Base-by-base conservation (phyloP, 2,329 filamentous ascomycete genomes). In the Fusarium odoratissimum region DNA sequence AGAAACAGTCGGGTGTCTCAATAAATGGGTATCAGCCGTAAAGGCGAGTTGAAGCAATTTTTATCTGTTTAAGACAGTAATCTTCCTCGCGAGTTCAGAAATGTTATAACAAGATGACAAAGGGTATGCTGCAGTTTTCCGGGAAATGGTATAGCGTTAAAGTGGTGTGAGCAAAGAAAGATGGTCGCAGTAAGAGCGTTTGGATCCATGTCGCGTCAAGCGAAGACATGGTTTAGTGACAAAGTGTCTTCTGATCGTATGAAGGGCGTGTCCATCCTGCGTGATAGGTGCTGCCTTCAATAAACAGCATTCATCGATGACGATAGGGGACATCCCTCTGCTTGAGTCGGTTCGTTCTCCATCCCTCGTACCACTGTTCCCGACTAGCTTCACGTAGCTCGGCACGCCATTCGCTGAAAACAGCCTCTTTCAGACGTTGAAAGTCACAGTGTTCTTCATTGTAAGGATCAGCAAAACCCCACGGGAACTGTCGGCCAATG, bases 401-500 rank as follows among this genome's bases (percentile, higher is more conserved):
- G 46, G 89, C 89, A 56, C 95, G 92, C 96, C 96, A 99, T 79
- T 98, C 95, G 73, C 87, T 91, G 82, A 99, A 99, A 37, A 99
- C 93, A 12, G 92, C 91, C 67, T 98, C 95, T 83, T 96, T 96
- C 75, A 99, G 88, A 70, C 92, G 92, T 62, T 93, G 86, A 81
- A 98, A 99, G 83, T 99, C 96, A 83, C 96, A 99, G 84, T 99
- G 96, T 76, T 93, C 90, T 35, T 91, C 87, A 78, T 98, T 92
- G 85, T 96, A 95, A 1, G 96, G 96, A 79, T 98, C 94, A 8
- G 96, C 96, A 76, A 98, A 97, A 11, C 96, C 96, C 96, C 96
- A 99, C 0, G 96, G 93, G 81, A 98, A 99, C 73, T 92, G 91
- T 67, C 96, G 93, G 49, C 96, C 96, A 67, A 97, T 84, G 21